Evolutionary conservation across 106 monocot species (phyloP), one percentile per base, ranked within the genome.

Genomic region (Dioscorea alata): DNA sequence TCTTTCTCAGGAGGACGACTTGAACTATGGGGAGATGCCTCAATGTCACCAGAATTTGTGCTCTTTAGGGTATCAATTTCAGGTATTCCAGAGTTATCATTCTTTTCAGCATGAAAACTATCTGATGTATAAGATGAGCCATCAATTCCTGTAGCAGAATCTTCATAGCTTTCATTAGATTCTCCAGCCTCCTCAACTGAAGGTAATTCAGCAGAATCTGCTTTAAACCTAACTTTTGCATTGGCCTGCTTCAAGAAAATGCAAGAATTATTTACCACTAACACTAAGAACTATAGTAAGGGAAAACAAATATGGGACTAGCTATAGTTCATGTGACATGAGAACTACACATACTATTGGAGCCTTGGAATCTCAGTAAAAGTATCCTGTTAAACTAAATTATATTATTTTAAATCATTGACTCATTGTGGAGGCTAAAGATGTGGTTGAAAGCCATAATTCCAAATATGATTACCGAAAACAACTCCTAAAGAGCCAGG

Each of bases 81-180:
- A 74, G 74, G 72, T 32, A 56, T 69, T 56, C 67, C 75, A 23
- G 71, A 73, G 53, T 68, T 57, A 51, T 89, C 97, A 79, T 74
- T 79, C 71, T 88, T 99, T 73, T 93, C 99, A 66, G 85, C 73
- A 71, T 77, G 74, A 33, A 90, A 69, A 71, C 85, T 85, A 48
- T 81, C 99, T 28, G 99, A 99, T 33, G 85, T 88, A 60, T 72
- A 78, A 61, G 90, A 99, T 60, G 92, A 90, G 33, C 76, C 78
- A 76, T 92, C 89, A 77, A 79, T 14, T 68, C 82, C 82, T 71
- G 72, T 65, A 68, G 69, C 74, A 31, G 78, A 74, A 16, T 81
- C 82, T 78, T 82, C 85, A 79, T 73, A 79, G 19, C 84, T 78
- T 73, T 81, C 85, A 75, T 73, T 85, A 69, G 74, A 77, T 42